phyloP scores from a whole-genome alignment of 306 rosid genomes.

The Urtica urens region DNA sequence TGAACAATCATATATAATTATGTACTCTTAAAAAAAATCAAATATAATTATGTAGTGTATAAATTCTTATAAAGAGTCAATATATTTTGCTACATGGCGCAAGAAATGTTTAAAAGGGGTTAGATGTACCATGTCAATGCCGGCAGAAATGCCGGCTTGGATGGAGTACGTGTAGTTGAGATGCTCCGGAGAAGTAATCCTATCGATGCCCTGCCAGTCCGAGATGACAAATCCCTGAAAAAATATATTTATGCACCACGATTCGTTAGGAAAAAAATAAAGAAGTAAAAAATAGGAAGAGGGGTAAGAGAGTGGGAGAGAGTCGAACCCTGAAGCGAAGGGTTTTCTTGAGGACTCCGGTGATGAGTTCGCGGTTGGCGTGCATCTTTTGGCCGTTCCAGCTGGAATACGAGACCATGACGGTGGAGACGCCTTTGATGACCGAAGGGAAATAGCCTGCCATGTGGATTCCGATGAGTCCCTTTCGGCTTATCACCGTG shows the following conservation, averaged over 20 bases:
- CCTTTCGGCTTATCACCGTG: constrained; percentile 16
- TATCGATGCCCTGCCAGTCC: constrained; percentile 32
- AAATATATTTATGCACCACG: neutral
- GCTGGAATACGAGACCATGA: constrained; percentile 34
- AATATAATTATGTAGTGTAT: no score
- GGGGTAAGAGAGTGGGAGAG: neutral
- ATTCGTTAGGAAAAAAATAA: neutral
- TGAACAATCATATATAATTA: no score
- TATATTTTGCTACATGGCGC: no score
- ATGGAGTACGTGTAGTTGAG: constrained; percentile 9
- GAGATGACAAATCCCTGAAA: constrained; percentile 33
- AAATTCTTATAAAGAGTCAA: no score
- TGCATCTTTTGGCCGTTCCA: constrained; percentile 41
- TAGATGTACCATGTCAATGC: constrained; percentile 37
- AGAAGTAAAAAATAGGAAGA: neutral
- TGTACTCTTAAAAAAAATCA: no score
- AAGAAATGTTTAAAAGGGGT: no score
- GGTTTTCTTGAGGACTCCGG: constrained; percentile 27
- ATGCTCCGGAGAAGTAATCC: constrained; percentile 27
- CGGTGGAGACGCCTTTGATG: constrained; percentile 24
- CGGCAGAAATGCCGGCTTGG: constrained; percentile 22
- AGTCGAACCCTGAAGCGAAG: constrained; percentile 23
- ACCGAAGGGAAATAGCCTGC: constrained; percentile 23
- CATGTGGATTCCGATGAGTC: constrained; percentile 32
- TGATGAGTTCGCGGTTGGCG: constrained; percentile 19